These are phyloP conservation scores for Anisogramma anomala DNA, from an alignment of 2,329 filamentous ascomycete species.

Conservation along the genomic window DNA sequence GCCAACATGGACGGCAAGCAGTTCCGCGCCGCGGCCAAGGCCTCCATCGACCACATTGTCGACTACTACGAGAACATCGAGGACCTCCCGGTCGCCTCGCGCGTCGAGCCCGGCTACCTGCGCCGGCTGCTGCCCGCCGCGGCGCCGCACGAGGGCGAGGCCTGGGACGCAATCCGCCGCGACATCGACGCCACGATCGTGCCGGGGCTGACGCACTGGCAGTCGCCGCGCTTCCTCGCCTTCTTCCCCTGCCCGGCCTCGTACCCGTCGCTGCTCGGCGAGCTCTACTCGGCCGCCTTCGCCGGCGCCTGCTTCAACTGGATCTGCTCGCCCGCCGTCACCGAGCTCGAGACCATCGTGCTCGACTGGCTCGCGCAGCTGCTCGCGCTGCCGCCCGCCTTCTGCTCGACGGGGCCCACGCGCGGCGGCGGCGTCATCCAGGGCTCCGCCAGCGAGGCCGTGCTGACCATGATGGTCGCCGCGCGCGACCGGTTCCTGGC, in stretches of 20 bases:
- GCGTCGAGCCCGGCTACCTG: slow-evolving; percentile 76
- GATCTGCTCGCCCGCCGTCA: slow-evolving; percentile 86
- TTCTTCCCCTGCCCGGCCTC: slow-evolving; percentile 80
- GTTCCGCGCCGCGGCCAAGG: slow-evolving; percentile 65
- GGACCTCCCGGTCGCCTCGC: slow-evolving; percentile 60
- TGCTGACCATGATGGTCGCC: slow-evolving; percentile 77
- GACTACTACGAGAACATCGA: slow-evolving; percentile 70
- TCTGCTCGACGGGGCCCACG: slow-evolving; percentile 58
- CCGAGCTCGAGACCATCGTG: slow-evolving; percentile 85
- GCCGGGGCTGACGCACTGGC: slow-evolving; percentile 87
- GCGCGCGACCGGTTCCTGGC: slow-evolving; percentile 70
- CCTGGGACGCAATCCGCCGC: slow-evolving; percentile 67
- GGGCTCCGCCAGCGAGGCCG: slow-evolving; percentile 76
- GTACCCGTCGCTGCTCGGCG: slow-evolving; percentile 77
- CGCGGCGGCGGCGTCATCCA: slow-evolving; percentile 86
- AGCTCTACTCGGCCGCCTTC: slow-evolving; percentile 84
- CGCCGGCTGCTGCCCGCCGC: slow-evolving; percentile 60
- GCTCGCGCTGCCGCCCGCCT: slow-evolving; percentile 61
- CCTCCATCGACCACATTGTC: slow-evolving; percentile 74
- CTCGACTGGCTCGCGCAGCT: slow-evolving; percentile 83
- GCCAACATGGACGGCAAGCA: slow-evolving; percentile 63
- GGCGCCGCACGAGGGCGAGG: slow-evolving; percentile 55
- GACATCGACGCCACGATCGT: slow-evolving; percentile 82
- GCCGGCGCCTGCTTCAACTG: slow-evolving; percentile 92
- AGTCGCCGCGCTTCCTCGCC: slow-evolving; percentile 88